Percentiles rank a stretch among this genome's conserved stretches.
Conservation (phyloP, 2,329 filamentous ascomycete species). For the Xylariomycetidae sp. region DNA sequence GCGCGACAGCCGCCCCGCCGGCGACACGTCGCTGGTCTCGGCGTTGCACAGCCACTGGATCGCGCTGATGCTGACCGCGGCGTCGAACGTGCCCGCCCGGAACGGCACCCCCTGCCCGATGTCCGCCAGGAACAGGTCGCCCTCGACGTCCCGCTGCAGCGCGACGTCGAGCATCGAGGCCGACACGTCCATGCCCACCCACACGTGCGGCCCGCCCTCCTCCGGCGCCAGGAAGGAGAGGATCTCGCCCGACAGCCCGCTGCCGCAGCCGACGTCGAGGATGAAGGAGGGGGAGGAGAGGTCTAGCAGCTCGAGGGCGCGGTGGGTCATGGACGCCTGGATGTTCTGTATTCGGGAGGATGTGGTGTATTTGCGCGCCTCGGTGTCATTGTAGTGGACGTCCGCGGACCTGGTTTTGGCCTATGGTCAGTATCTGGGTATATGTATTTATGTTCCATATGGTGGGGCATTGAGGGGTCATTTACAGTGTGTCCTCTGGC, state of each 20-base stretch:
- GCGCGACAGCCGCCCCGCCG: constrained; percentile 69
- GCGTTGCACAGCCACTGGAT: constrained; percentile 99
- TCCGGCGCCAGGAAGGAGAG: constrained; percentile 66
- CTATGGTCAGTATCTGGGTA: constrained; percentile 19
- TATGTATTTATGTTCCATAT: constrained; percentile 10
- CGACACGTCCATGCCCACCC: constrained; percentile 96
- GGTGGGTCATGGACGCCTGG: constrained; percentile 89
- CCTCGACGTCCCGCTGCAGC: constrained; percentile 84
- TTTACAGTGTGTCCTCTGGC: constrained; percentile 89
- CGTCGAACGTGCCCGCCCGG: constrained; percentile 86
- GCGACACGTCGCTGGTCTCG: constrained; percentile 78
- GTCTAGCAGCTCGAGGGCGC: constrained; percentile 86
- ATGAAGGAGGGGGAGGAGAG: constrained; percentile 77
- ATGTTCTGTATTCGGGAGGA: constrained; percentile 94
- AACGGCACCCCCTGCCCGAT: constrained; percentile 96
- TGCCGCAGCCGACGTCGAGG: constrained; percentile 95
- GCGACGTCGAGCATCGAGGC: constrained; percentile 96
- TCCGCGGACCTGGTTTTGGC: constrained; percentile 69
- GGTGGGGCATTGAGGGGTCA: constrained; percentile 10
- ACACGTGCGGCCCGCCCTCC: constrained; percentile 81
- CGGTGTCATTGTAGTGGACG: constrained; percentile 93
- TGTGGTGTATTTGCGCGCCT: constrained; percentile 96
- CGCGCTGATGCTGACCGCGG: constrained; percentile 88
- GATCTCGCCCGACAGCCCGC: constrained; percentile 90
- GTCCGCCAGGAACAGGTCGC: constrained; percentile 89